Evolutionary conservation across 495 filamentous ascomycete species (phyloP), one percentile per base, ranked within the genome.

Genomic region (Cryomyces minteri): DNA sequence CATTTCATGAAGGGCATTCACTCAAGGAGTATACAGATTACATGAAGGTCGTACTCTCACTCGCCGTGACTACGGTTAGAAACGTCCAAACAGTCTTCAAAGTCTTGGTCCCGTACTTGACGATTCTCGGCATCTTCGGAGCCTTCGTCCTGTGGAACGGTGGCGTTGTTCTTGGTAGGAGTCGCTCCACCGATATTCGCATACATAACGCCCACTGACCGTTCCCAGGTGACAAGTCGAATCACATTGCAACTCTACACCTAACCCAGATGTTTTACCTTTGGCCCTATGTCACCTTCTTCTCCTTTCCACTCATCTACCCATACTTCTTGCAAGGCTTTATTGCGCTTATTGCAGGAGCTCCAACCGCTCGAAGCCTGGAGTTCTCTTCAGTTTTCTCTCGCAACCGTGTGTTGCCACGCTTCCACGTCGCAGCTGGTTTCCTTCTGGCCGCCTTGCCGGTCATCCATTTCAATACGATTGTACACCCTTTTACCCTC

Each of bases 231-330:
- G 92, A 98, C 61, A 94, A 95, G 66, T 79, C 82, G 29, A 94
- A 93, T 54, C 90, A 98, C 57, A 67, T 86, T 46, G 84, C 86
- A 4, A 85, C 84, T 5, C 59, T 96, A 14, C 92, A 98, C 54
- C 59, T 94, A 39, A 70, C 90, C 2, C 90, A 98, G 59, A 81
- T 96, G 74, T 78, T 95, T 32, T 98, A 98, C 59, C 76, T 96
- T 54, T 88, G 85, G 79, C 79, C 86, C 1, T 84, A 90, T 57
- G 73, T 90, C 32, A 57, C 69, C 32, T 93, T 94, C 67, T 94
- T 94, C 67, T 94, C 88, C 0, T 75, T 74, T 44, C 88, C 90
- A 1, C 65, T 95, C 9, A 55, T 88, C 6, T 47, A 79, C 12
- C 68, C 74, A 1, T 72, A 71, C 5, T 3, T 63, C 7, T 49